phyloP scores from a whole-genome alignment of 2,329 filamentous ascomycete genomes.

The Blumeriella jaapii region DNA sequence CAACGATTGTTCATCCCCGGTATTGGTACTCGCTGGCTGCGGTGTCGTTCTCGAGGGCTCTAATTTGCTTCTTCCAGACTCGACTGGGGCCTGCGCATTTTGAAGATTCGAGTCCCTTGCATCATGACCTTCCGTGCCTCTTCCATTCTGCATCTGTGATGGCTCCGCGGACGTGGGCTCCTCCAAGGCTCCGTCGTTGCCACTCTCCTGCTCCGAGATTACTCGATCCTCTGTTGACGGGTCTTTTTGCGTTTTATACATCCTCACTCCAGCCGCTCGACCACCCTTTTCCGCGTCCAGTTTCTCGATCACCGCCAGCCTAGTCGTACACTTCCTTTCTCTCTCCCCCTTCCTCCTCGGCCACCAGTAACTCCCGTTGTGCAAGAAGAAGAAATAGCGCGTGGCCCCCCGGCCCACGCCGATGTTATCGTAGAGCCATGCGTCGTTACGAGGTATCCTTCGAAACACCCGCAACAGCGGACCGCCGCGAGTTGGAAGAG shows the following conservation, averaged over 20 bases:
- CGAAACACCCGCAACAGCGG: slow-evolving; percentile 34
- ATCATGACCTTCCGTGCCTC: neutral
- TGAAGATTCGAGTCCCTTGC: neutral
- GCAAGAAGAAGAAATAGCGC: slow-evolving; percentile 9
- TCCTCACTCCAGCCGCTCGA: neutral
- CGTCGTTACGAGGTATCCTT: slow-evolving; percentile 31
- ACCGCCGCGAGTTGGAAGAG: slow-evolving; percentile 30
- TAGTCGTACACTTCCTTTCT: neutral
- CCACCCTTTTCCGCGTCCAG: slow-evolving; percentile 5
- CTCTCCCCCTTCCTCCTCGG: slow-evolving; percentile 15
- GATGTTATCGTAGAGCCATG: slow-evolving; percentile 32
- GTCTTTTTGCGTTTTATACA: neutral
- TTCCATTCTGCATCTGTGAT: neutral
- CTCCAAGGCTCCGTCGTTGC: no score
- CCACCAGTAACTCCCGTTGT: slow-evolving; percentile 22
- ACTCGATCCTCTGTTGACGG: neutral
- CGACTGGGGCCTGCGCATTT: neutral
- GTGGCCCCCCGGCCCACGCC: slow-evolving; percentile 33
- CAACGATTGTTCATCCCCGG: neutral
- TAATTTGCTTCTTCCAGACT: no score
- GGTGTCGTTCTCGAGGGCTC: neutral
- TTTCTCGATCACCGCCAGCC: neutral
- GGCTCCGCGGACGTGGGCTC: no score
- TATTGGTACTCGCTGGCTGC: neutral
- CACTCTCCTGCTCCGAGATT: neutral